A percentile compares a stretch with the other conserved stretches of the same genome.
These are phyloP conservation scores for Chalciporus sphaerocephalus DNA, from an alignment of 768 basidiomycete genomes.

Conservation along the genomic window DNA sequence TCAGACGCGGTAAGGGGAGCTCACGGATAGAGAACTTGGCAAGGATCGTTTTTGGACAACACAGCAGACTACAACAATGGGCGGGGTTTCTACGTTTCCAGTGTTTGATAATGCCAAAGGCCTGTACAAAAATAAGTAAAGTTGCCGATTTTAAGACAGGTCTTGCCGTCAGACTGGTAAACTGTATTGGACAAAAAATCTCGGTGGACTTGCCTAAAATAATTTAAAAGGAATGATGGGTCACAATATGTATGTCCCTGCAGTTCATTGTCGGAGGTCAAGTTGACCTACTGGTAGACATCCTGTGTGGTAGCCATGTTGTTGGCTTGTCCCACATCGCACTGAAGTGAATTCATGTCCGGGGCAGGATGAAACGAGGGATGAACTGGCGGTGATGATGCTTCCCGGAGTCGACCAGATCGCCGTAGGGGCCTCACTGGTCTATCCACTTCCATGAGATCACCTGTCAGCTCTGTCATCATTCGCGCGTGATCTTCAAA, in stretches of 20 bases:
- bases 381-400: conserved; percentile 20
- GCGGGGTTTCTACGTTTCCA: conserved; percentile 20
- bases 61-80: conserved; percentile 26
- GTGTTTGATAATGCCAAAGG: conserved; percentile 15
- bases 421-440: conserved; percentile 36
- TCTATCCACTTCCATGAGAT: conserved; percentile 31
- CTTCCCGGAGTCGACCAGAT: conserved; percentile 28
- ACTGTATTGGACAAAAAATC: conserved; percentile 9
- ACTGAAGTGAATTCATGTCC: conserved; percentile 33
- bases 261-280: conserved; percentile 24
- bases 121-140: conserved; percentile 16
- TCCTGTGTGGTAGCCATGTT: conserved; percentile 20
- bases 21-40: conserved; percentile 16
- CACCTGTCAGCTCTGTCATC: conserved; percentile 22
- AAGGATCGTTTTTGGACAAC: conserved; percentile 22
- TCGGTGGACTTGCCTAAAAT: conserved; percentile 26
- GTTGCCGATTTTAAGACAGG: conserved; percentile 17
- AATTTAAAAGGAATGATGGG: conserved; percentile 6
- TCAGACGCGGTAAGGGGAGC: conserved; percentile 22
- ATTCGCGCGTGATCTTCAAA: conserved; percentile 22
- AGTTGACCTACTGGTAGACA: conserved; percentile 14
- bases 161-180: conserved; percentile 20
- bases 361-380: conserved; percentile 26
- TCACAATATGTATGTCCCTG: conserved; percentile 16
- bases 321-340: conserved; percentile 13